A percentile compares a stretch with the other conserved stretches of the same genome.
Conservation (phyloP, 257 asterid genomes). For the Gentiana straminea region DNA sequence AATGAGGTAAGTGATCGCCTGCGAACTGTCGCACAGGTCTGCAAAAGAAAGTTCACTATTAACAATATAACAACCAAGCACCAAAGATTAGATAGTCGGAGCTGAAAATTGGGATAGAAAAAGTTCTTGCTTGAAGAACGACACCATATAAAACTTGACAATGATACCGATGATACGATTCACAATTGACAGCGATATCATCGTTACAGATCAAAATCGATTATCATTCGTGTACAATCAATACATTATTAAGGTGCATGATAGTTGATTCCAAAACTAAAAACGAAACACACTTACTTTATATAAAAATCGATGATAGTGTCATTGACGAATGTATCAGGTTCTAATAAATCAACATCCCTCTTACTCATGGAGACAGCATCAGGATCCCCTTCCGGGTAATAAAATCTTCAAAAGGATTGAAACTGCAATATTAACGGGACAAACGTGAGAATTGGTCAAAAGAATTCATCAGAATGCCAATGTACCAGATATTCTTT, state of each 20-base stretch:
- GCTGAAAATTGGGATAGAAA: no score
- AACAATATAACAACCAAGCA: no score
- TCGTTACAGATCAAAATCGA: no score
- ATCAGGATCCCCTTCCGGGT: slow-evolving; percentile 88
- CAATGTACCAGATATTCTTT: neutral
- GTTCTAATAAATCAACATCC: slow-evolving; percentile 75
- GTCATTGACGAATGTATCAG: slow-evolving; percentile 85
- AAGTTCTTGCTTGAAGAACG: no score
- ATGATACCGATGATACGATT: no score
- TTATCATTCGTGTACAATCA: no score
- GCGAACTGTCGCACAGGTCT: no score
- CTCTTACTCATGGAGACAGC: slow-evolving; percentile 82
- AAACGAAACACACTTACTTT: slow-evolving; percentile 44
- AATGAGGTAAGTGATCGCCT: no score
- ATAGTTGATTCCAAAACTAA: slow-evolving; percentile 1
- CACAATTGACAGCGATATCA: no score
- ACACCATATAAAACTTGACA: no score
- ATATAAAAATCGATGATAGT: slow-evolving; percentile 89
- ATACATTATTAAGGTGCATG: neutral
- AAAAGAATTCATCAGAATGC: neutral
- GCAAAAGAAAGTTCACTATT: no score
- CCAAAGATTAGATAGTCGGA: no score
- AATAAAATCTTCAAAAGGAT: slow-evolving; percentile 70
- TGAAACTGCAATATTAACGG: slow-evolving; percentile 45
- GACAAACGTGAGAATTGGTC: slow-evolving; percentile 7